phyloP scores from a whole-genome alignment of 129 eudicot species.

The Ambrosia trifida region DNA sequence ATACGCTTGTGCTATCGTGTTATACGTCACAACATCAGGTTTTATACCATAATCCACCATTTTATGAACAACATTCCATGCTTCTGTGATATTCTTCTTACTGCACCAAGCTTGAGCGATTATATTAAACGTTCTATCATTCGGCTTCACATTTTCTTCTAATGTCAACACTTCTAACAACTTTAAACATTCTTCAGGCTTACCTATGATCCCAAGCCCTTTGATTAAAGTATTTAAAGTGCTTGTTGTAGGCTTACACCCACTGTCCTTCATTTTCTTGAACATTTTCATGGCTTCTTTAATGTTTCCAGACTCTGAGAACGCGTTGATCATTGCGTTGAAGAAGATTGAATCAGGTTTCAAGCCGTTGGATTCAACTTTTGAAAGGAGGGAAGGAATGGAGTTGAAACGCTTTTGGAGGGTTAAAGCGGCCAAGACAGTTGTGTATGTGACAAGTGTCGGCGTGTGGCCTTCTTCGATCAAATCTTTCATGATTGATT shows the following conservation, averaged over 20 bases:
- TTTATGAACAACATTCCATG: conserved; percentile 71
- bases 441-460: conserved; percentile 86
- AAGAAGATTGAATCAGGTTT: conserved; percentile 90
- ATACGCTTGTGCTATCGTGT: conserved; percentile 92
- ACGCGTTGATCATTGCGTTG: conserved; percentile 87
- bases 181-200: conserved; percentile 79
- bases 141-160: conserved; percentile 72
- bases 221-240: conserved; percentile 85
- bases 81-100: conserved; percentile 57
- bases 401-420: conserved; percentile 67
- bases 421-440: conserved; percentile 78
- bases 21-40: conserved; percentile 84
- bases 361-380: conserved; percentile 67
- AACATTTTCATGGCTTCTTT: conserved; percentile 80
- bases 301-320: conserved; percentile 80
- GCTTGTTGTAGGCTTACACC: conserved; percentile 83
- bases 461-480: conserved; percentile 91
- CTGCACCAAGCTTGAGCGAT: conserved; percentile 84
- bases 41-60: conserved; percentile 74
- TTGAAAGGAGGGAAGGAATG: conserved; percentile 67
- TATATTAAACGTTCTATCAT: conserved; percentile 79
- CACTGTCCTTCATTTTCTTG: conserved; percentile 71
- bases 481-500: conserved; percentile 63
- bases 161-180: conserved; percentile 58
- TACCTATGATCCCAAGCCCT: conserved; percentile 81